Conservation (phyloP, 352 stramenopile species). For the Phytophthora aleatoria region DNA sequence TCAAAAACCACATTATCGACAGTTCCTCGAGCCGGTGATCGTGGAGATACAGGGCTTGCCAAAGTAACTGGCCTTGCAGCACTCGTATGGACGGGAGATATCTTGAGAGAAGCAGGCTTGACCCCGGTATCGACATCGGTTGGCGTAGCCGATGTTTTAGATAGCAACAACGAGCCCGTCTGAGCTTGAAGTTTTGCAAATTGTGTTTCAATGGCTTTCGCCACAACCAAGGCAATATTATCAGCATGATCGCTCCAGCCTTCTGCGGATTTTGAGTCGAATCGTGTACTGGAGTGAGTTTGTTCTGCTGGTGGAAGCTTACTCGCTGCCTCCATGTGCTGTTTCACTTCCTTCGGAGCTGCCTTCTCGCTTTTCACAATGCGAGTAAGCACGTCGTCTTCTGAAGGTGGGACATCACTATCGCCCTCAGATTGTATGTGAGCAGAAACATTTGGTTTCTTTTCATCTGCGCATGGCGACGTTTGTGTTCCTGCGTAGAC, state of each 20-base stretch:
- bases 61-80: background rate
- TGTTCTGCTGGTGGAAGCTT: conserved; percentile 7
- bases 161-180: conserved; percentile 1
- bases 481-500: conserved; percentile 28
- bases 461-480: background rate
- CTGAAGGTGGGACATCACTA: conserved; percentile 24
- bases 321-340: background rate
- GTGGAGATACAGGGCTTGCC: background rate
- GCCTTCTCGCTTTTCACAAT: conserved; percentile 2
- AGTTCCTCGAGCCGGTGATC: conserved; percentile 4
- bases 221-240: conserved; percentile 46
- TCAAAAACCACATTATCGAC: conserved; percentile 50
- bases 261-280: conserved; percentile 3
- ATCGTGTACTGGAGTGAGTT: background rate
- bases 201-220: conserved; percentile 44
- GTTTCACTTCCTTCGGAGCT: conserved; percentile 2
- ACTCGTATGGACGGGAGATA: background rate
- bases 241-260: conserved; percentile 32
- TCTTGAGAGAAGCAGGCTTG: background rate
- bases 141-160: background rate
- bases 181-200: conserved; percentile 42
- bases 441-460: background rate
- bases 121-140: background rate
- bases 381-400: conserved; percentile 10
- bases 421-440: conserved; percentile 11